Conservation (phyloP, 495 filamentous ascomycete species). For the Xylaria nigripes region DNA sequence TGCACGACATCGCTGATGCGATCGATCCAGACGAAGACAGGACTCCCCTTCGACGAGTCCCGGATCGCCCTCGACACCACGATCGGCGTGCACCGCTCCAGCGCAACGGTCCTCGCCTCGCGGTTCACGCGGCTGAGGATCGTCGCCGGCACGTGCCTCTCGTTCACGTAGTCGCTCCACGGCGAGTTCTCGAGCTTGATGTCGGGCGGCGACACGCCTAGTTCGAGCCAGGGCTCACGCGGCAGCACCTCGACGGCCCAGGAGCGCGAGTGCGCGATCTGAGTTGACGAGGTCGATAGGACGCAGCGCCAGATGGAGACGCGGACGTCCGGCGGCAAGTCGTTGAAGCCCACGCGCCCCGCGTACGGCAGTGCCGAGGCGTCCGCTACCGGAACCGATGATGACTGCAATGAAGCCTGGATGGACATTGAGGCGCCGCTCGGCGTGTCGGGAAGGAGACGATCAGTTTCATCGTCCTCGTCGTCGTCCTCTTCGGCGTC, state of each 20-base stretch:
- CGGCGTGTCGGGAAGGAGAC: background rate
- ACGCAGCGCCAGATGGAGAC: slow-evolving; percentile 8
- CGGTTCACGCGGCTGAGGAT: slow-evolving; percentile 1
- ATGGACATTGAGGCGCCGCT: background rate
- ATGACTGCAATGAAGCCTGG: too few relatives aligned
- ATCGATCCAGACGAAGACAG: slow-evolving; percentile 10
- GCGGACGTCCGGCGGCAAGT: background rate
- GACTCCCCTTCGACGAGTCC: background rate
- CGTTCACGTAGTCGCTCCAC: slow-evolving; percentile 8
- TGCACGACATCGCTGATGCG: slow-evolving; percentile 7
- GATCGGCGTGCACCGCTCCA: slow-evolving; percentile 7
- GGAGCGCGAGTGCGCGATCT: slow-evolving; percentile 1
- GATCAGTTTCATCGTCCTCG: background rate
- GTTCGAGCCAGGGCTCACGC: slow-evolving; percentile 2
- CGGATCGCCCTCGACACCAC: background rate
- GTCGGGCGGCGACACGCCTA: slow-evolving; percentile 5
- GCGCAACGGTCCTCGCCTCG: slow-evolving; percentile 2
- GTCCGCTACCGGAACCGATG: background rate
- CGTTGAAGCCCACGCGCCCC: background rate
- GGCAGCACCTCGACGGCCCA: slow-evolving; percentile 10
- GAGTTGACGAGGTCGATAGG: background rate
- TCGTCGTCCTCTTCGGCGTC: background rate
- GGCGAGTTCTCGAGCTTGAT: slow-evolving; percentile 8
- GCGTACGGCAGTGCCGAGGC: background rate
- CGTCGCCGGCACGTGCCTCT: slow-evolving; percentile 4